Evolutionary conservation across 805 yeast genomes (phyloP).

Genomic region (Naumovozyma castellii): DNA sequence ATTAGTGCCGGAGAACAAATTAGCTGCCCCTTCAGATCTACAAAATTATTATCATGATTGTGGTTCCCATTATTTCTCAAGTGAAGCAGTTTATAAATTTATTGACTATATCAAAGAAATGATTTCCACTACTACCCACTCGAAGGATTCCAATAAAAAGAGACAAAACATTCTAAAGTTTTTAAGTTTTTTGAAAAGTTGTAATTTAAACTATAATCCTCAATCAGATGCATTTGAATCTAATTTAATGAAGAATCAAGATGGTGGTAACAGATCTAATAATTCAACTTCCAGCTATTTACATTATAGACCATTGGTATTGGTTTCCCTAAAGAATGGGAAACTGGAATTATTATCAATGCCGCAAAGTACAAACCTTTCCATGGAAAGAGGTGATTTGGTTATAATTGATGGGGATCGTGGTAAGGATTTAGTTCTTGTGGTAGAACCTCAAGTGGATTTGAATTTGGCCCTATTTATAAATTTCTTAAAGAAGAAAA

Average conservation of each 20-base stretch:
- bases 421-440: slow-evolving; percentile 70
- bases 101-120: slow-evolving; percentile 29
- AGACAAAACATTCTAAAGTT: slow-evolving; percentile 28
- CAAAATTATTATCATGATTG: slow-evolving; percentile 37
- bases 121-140: slow-evolving; percentile 5
- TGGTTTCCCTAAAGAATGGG: slow-evolving; percentile 53
- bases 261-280: not conserved
- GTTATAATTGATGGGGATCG: slow-evolving; percentile 78
- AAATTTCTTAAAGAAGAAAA: slow-evolving; percentile 64
- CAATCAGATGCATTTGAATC: slow-evolving; percentile 29
- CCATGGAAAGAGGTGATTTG: slow-evolving; percentile 50
- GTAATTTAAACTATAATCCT: slow-evolving; percentile 37
- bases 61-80: slow-evolving; percentile 50
- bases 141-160: slow-evolving; percentile 9
- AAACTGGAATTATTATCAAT: slow-evolving; percentile 62
- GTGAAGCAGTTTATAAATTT: slow-evolving; percentile 32
- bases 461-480: slow-evolving; percentile 59
- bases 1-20: slow-evolving; percentile 43
- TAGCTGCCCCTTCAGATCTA: slow-evolving; percentile 51
- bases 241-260: slow-evolving; percentile 10
- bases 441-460: slow-evolving; percentile 55
- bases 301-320: slow-evolving; percentile 30
- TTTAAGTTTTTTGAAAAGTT: slow-evolving; percentile 34
- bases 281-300: slow-evolving; percentile 20
- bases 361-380: slow-evolving; percentile 55